Conservation (phyloP, 2,329 filamentous ascomycete genomes). For the Penicillium sp. region DNA sequence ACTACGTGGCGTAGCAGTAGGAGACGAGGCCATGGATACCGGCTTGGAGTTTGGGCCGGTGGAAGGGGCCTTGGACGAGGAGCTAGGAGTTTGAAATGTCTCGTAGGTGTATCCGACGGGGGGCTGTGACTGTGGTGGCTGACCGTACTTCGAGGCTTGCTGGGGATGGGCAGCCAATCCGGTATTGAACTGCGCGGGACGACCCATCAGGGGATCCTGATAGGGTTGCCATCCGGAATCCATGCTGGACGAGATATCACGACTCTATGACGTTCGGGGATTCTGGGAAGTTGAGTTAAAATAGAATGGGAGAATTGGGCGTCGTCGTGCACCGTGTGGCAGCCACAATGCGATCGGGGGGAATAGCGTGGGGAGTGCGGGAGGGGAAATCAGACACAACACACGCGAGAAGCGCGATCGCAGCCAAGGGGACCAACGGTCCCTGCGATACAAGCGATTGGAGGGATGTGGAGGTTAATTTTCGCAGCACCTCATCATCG, state of each 20-base stretch:
- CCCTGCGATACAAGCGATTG: slow-evolving; percentile 19
- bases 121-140: slow-evolving; percentile 50
- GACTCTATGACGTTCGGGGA: not conserved
- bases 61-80: slow-evolving; percentile 34
- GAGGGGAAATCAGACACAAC: slow-evolving; percentile 25
- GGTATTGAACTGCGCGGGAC: slow-evolving; percentile 65
- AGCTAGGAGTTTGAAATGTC: slow-evolving; percentile 56
- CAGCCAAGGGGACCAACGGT: slow-evolving; percentile 7
- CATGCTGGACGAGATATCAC: slow-evolving; percentile 32
- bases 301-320: slow-evolving; percentile 13
- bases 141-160: slow-evolving; percentile 51
- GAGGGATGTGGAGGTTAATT: slow-evolving; percentile 12
- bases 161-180: slow-evolving; percentile 50
- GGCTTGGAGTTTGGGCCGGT: slow-evolving; percentile 45
- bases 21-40: slow-evolving; percentile 59
- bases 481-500: slow-evolving; percentile 28
- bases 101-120: slow-evolving; percentile 67
- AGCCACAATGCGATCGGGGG: slow-evolving; percentile 32
- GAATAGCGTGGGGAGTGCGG: slow-evolving; percentile 23
- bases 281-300: not conserved
- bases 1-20: slow-evolving; percentile 58
- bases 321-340: slow-evolving; percentile 23
- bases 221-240: slow-evolving; percentile 67
- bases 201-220: slow-evolving; percentile 59
- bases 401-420: slow-evolving; percentile 32